Percentiles rank a stretch among this genome's conserved stretches.
Evolutionary conservation across 1,284 basidiomycete genomes (phyloP).

Genomic region (Exobasidium cylindrosporum): DNA sequence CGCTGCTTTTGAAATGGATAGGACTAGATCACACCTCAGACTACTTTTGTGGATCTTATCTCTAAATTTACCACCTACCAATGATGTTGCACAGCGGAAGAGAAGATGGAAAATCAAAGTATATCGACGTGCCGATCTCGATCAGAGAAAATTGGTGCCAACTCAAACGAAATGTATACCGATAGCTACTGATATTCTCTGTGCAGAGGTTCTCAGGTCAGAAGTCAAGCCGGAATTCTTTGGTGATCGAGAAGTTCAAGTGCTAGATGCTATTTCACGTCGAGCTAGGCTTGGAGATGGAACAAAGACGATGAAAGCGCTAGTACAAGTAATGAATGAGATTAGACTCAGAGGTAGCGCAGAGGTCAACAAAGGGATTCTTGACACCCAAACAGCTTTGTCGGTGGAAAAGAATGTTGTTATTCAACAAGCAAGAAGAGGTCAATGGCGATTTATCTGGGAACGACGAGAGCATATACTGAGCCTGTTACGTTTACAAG

Average conservation of each 20-base stretch:
- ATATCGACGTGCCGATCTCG: not conserved
- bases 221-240: not conserved
- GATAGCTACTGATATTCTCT: not conserved
- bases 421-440: not conserved
- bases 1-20: not conserved
- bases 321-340: not conserved
- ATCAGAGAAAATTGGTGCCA: not conserved
- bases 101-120: not conserved
- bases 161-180: not conserved
- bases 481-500: not conserved
- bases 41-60: not conserved
- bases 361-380: not conserved
- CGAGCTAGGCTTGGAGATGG: not conserved
- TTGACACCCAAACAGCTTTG: not conserved
- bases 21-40: not conserved
- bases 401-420: not conserved
- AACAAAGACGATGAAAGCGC: not conserved
- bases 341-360: not conserved
- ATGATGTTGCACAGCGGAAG: not conserved
- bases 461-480: not conserved
- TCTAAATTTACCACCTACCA: not conserved
- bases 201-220: not conserved
- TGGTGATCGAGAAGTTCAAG: not conserved
- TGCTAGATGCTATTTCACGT: not conserved
- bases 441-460: not conserved